These are phyloP conservation scores for Pugionium cornutum DNA, from an alignment of 345 rosid species.

Conservation along the genomic window DNA sequence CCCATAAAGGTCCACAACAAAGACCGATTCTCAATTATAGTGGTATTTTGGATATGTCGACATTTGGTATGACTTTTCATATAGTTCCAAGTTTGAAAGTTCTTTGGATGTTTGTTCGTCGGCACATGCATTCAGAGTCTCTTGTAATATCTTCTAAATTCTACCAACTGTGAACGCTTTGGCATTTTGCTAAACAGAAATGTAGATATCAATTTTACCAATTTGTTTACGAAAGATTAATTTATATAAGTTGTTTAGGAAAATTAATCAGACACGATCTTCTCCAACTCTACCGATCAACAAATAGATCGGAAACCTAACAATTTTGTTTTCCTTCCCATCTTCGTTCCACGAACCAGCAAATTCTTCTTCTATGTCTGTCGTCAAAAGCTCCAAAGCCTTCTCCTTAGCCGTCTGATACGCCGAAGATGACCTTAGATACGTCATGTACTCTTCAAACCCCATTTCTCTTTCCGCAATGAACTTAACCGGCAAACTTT, in stretches of 20 bases:
- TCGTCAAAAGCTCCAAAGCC: constrained; percentile 60
- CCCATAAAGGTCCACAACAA: constrained; percentile 19
- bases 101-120: constrained; percentile 22
- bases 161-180: constrained; percentile 8
- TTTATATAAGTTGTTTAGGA: too few species aligned
- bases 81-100: constrained; percentile 31
- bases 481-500: constrained; percentile 51
- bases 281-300: constrained; percentile 71
- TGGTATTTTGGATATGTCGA: constrained; percentile 18
- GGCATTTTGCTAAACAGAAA: constrained; percentile 20
- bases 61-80: constrained; percentile 21
- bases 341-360: constrained; percentile 57
- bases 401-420: constrained; percentile 69
- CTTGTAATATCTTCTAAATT: constrained; percentile 4
- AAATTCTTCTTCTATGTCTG: constrained; percentile 46
- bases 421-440: constrained; percentile 65
- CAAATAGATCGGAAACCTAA: constrained; percentile 59
- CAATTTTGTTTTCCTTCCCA: constrained; percentile 42
- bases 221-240: background rate
- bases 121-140: constrained; percentile 9
- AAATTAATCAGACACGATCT: constrained; percentile 14
- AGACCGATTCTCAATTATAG: constrained; percentile 5
- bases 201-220: too few species aligned
- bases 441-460: constrained; percentile 54
- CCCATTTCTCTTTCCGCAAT: constrained; percentile 56